Percentiles rank a stretch among this genome's conserved stretches.
Conservation (phyloP, 192 early-diverging fungal species). For the Phlyctochytrium bullatum region DNA sequence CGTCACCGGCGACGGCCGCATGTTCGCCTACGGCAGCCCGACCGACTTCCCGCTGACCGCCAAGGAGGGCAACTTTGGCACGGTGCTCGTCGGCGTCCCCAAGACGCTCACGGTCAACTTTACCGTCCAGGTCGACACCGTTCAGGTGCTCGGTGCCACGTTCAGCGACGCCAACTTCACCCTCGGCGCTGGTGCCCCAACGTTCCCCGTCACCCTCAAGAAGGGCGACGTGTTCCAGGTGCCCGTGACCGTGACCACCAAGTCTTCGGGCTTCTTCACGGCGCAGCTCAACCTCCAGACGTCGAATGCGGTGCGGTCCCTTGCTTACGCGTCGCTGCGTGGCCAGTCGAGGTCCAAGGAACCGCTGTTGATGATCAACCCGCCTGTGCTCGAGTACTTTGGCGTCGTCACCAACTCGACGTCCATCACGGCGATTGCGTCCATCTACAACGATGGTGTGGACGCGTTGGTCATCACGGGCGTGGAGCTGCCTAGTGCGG, state of each 20-base stretch:
- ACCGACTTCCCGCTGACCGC: background rate
- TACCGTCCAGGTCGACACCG: background rate
- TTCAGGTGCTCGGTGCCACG: background rate
- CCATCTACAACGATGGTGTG: background rate
- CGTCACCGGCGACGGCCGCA: background rate
- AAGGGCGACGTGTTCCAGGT: background rate
- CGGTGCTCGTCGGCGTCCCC: background rate
- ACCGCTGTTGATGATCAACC: background rate
- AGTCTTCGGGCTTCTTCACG: background rate
- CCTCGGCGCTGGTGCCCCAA: background rate
- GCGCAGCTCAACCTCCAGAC: background rate
- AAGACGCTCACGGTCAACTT: slow-evolving; percentile 5
- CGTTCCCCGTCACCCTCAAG: slow-evolving; percentile 1
- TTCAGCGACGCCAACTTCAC: background rate
- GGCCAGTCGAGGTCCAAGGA: background rate
- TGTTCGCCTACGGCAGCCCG: background rate
- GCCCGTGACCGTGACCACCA: background rate
- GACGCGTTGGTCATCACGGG: background rate
- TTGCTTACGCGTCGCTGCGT: background rate
- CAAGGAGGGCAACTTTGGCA: background rate
- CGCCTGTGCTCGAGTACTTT: background rate
- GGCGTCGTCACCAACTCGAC: background rate
- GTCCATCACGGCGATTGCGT: background rate
- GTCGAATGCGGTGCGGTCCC: background rate
- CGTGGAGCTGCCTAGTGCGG: background rate